Evolutionary conservation across 1,284 basidiomycete genomes (phyloP), one percentile per base, ranked within the genome.

Genomic region (Trichosporon faecale): DNA sequence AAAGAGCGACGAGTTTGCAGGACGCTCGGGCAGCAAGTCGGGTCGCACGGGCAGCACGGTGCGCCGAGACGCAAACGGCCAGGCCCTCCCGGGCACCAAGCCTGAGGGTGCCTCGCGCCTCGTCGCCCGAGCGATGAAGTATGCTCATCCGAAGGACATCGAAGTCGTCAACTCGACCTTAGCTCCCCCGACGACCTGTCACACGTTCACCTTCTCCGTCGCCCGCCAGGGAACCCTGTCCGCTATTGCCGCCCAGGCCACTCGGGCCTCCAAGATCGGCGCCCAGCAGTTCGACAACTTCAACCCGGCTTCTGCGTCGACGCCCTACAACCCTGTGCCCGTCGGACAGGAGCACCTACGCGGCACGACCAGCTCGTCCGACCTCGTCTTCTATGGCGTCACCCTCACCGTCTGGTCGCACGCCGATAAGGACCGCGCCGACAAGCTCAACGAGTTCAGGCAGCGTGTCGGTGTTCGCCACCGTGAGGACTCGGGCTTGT

Each of bases 361-460:
- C 72, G 87, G 87, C 52, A 82, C 83, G 33, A 79, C 86, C 31
- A 64, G 85, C 83, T 67, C 85, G 80, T 73, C 76, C 27, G 77
- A 81, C 61, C 78, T 80, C 71, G 90, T 90, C 12, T 96, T 94
- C 80, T 89, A 96, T 79, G 94, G 93, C 61, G 93, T 95, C 37
- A 94, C 92, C 74, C 86, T 97, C 66, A 94, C 92, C 3, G 93
- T 96, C 0, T 97, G 93, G 94, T 93, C 92, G 9, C 93, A 95
- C 78, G 94, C 93, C 31, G 94, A 97, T 78, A 89, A 90, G 2
- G 90, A 94, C 76, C 89, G 93, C 66, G 90, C 91, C 0, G 35
- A 67, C 23, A 75, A 76, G 64, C 76, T 83, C 49, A 77, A 76
- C 61, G 68, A 73, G 29, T 75, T 81, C 70, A 78, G 79, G 68